Conservation (phyloP, 192 early-diverging fungal species). For the Gigaspora rosea region DNA sequence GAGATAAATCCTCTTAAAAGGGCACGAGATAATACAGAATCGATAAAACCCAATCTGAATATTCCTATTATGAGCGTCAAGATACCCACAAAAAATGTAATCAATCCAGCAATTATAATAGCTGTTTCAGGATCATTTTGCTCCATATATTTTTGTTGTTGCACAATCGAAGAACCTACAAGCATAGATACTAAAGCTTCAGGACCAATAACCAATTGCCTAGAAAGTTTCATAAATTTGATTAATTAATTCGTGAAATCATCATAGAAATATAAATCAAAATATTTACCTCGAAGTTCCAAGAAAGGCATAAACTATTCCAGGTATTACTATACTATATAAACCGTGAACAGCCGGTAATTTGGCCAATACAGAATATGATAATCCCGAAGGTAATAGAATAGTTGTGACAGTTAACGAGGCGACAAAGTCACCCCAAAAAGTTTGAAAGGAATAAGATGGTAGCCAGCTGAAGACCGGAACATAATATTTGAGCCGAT, state of each 20-base stretch:
- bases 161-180: constrained; percentile 60
- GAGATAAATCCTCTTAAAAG: constrained; percentile 95
- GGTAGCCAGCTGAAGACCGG: constrained; percentile 95
- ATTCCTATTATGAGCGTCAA: constrained; percentile 93
- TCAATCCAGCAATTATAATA: constrained; percentile 65
- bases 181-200: constrained; percentile 92
- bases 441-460: constrained; percentile 61
- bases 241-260: not conserved
- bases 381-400: constrained; percentile 76
- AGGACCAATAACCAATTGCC: constrained; percentile 93
- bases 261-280: not conserved
- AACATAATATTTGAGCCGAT: constrained; percentile 87
- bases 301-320: constrained; percentile 84
- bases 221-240: constrained; percentile 31
- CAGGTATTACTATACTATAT: constrained; percentile 83
- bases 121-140: constrained; percentile 49
- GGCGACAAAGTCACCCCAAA: constrained; percentile 79
- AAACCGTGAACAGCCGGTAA: constrained; percentile 89
- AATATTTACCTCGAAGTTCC: constrained; percentile 80
- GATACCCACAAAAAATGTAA: constrained; percentile 87
- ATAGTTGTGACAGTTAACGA: constrained; percentile 82
- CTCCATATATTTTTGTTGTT: constrained; percentile 53
- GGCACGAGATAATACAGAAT: constrained; percentile 92
- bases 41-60: constrained; percentile 96
- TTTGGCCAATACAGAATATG: constrained; percentile 88